Evolutionary conservation across 2,329 filamentous ascomycete genomes (phyloP).

Genomic region (Clarireedia hainanense): DNA sequence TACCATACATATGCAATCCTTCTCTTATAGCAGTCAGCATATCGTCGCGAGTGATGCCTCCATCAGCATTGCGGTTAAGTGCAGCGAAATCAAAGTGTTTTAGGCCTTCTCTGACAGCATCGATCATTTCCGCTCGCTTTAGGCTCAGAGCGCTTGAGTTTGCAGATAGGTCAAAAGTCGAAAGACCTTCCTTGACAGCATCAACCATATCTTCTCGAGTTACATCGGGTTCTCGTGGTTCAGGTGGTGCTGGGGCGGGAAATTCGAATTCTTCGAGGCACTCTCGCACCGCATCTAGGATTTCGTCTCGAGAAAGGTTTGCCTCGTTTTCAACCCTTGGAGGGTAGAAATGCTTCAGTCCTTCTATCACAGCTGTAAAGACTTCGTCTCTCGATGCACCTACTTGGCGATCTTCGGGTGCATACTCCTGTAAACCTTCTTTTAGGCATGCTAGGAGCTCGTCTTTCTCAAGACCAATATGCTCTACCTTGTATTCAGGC

Average conservation of each 20-base stretch:
- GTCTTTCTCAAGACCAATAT: slow-evolving; percentile 82
- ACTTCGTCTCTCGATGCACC: slow-evolving; percentile 77
- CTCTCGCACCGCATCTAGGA: slow-evolving; percentile 75
- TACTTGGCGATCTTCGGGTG: slow-evolving; percentile 36
- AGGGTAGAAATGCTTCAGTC: slow-evolving; percentile 71
- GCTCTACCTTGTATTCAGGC: slow-evolving; percentile 83
- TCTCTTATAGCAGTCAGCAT: slow-evolving; percentile 77
- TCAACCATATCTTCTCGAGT: slow-evolving; percentile 56
- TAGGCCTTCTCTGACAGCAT: slow-evolving; percentile 77
- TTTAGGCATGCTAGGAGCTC: slow-evolving; percentile 82
- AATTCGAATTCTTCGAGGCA: slow-evolving; percentile 82
- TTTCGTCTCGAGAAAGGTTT: slow-evolving; percentile 67
- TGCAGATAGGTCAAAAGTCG: slow-evolving; percentile 39
- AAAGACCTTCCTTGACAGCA: slow-evolving; percentile 54
- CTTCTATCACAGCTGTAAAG: slow-evolving; percentile 76
- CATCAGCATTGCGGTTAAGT: slow-evolving; percentile 62
- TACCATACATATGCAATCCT: slow-evolving; percentile 72
- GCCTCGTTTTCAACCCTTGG: slow-evolving; percentile 64
- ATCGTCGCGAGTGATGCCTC: slow-evolving; percentile 70
- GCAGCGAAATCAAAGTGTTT: slow-evolving; percentile 68
- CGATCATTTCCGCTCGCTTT: slow-evolving; percentile 57
- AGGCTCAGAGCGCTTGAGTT: slow-evolving; percentile 30
- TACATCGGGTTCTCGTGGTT: slow-evolving; percentile 45
- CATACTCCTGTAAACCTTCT: slow-evolving; percentile 75
- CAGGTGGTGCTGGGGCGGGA: slow-evolving; percentile 52